These are phyloP conservation scores for Daldinia decipiens DNA, from an alignment of 495 filamentous ascomycete species.

Conservation along the genomic window DNA sequence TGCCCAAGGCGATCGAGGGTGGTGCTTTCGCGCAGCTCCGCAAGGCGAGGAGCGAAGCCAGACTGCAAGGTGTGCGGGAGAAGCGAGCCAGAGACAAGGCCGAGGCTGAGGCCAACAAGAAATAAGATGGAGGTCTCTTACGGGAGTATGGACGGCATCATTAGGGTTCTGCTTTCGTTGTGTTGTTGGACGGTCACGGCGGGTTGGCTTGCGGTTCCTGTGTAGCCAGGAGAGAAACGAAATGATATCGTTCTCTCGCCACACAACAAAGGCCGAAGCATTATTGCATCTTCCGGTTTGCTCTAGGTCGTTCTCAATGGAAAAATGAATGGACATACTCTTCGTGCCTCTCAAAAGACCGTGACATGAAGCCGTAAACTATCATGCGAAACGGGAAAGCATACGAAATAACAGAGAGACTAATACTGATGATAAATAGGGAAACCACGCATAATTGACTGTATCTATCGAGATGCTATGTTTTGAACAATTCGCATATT, in stretches of 20 bases:
- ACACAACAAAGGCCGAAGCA: slow-evolving; percentile 40
- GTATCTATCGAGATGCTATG: slow-evolving; percentile 14
- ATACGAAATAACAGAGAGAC: not conserved
- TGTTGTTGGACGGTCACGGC: slow-evolving; percentile 50
- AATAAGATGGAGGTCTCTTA: slow-evolving; percentile 73
- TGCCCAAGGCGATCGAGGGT: slow-evolving; percentile 79
- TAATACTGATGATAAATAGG: not conserved
- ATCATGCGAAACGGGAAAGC: not conserved
- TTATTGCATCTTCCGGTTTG: slow-evolving; percentile 50
- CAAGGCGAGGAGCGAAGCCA: slow-evolving; percentile 84
- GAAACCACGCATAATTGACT: not conserved
- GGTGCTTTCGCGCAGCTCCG: slow-evolving; percentile 86
- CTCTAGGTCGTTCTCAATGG: slow-evolving; percentile 51
- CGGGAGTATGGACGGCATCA: slow-evolving; percentile 52
- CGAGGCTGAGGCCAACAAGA: slow-evolving; percentile 84
- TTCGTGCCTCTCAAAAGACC: slow-evolving; percentile 9
- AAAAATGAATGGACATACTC: slow-evolving; percentile 49
- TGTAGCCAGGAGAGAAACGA: slow-evolving; percentile 39
- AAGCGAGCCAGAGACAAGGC: slow-evolving; percentile 95
- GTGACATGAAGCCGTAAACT: slow-evolving; percentile 31
- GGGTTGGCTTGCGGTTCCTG: slow-evolving; percentile 46
- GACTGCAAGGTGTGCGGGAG: slow-evolving; percentile 82
- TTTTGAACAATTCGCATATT: not conserved
- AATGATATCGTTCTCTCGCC: slow-evolving; percentile 37
- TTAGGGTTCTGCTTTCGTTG: slow-evolving; percentile 59